Conservation (phyloP, 768 basidiomycete genomes). For the Rhizopogon salebrosus region DNA sequence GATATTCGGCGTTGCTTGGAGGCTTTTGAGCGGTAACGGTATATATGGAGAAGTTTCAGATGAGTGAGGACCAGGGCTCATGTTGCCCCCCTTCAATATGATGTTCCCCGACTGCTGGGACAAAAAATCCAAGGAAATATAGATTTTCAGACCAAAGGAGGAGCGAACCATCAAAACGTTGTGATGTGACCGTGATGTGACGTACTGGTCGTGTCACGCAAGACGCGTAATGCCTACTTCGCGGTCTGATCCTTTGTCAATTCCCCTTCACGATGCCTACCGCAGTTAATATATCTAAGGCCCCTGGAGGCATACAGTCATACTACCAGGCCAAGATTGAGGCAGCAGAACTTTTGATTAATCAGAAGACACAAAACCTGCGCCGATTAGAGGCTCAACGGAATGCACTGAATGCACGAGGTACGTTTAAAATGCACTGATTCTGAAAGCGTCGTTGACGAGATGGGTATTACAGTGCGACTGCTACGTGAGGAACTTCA, state of each 20-base stretch:
- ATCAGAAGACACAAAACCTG: slow-evolving; percentile 94
- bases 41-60: no score
- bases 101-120: neutral
- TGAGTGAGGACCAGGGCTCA: neutral
- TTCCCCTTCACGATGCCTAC: slow-evolving; percentile 31
- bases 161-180: neutral
- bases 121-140: neutral
- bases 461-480: slow-evolving; percentile 51
- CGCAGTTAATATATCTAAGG: slow-evolving; percentile 27
- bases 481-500: slow-evolving; percentile 90
- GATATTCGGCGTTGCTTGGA: neutral
- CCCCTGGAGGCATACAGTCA: slow-evolving; percentile 69
- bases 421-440: slow-evolving; percentile 34
- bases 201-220: neutral
- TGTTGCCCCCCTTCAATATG: neutral
- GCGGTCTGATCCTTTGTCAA: neutral
- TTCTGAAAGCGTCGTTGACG: slow-evolving; percentile 1
- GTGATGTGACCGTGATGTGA: neutral
- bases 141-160: neutral
- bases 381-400: slow-evolving; percentile 93
- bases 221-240: slow-evolving; percentile 2
- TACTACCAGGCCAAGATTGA: slow-evolving; percentile 98
- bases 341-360: slow-evolving; percentile 85
- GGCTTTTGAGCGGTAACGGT: neutral
- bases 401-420: slow-evolving; percentile 94